Base-by-base conservation (phyloP, 805 yeast species). In the Barnettozyma sp. region DNA sequence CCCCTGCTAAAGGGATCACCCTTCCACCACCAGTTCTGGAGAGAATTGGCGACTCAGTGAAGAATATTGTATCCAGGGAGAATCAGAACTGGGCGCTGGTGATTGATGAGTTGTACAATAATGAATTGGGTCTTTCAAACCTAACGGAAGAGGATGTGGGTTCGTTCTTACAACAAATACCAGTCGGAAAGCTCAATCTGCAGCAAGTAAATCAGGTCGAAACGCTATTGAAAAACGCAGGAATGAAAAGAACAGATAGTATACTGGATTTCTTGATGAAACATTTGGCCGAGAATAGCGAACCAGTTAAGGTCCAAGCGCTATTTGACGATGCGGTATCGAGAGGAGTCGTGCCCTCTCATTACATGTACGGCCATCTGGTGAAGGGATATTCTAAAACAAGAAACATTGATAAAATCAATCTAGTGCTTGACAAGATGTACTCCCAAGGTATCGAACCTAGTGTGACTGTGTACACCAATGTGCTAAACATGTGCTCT, bases 401-500 rank as follows among this genome's bases (percentile, higher is more conserved):
- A 12, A 46, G 30, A 16, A 36, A 48, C 30, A n/a, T 47, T 43
- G 39, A 52, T 50, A 42, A 43, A 29, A 39, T 51, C 21, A 46
- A 52, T 30, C 13, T 33, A 22, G 34, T 37, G 2, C 18, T 49
- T 13, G 13, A 35, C 2, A 40, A 38, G 35, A 51, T 51, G 46
- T 40, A 73, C 29, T 53, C 43, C 1, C 21, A 22, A 8, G 45
- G 46, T 3, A 7, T 71, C 5, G 59, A 59, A 27, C 76, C 78
- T 4, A 59, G 69, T 12, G 53, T 63, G 5, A 50, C 55, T 4
- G 60, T 78, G 1, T 77, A 76, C 44, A 68, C 80, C 4, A 72
- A 74, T 26, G 65, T 81, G 6, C 50, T 84, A 27, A 77, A 78
- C 41, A 66, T 83, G 17, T 74, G 81, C 49, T 74, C 77, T 6